These are phyloP conservation scores for Cnidoscolus chayamansa DNA, from an alignment of 441 rosid genomes.

Conservation along the genomic window DNA sequence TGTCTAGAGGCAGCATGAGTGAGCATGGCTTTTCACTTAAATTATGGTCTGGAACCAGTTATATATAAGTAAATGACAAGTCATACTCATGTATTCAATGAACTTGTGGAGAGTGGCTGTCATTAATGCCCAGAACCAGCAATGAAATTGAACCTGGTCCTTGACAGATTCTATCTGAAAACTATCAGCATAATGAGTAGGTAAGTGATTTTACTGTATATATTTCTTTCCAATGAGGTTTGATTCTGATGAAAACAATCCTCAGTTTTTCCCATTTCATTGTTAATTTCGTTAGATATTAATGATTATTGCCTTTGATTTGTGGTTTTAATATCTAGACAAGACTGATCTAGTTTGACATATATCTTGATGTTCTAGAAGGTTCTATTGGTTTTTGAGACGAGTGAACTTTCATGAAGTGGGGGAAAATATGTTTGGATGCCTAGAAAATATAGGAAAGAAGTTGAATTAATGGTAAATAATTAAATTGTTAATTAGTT, in stretches of 20 bases:
- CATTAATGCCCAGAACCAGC: slow-evolving; percentile 11
- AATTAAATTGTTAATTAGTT: no score
- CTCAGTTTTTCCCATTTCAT: background rate
- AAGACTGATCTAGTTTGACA: background rate
- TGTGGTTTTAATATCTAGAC: background rate
- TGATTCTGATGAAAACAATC: background rate
- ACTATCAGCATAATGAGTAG: background rate
- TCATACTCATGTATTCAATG: background rate
- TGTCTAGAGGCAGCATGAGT: slow-evolving; percentile 51
- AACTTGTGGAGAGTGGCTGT: background rate
- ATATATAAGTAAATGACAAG: no score
- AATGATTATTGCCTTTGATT: no score
- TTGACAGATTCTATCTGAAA: background rate
- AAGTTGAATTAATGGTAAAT: background rate
- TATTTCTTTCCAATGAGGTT: background rate
- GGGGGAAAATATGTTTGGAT: no score
- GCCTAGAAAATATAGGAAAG: background rate
- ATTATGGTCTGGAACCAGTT: slow-evolving; percentile 31
- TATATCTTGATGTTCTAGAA: background rate
- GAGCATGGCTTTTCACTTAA: slow-evolving; percentile 43
- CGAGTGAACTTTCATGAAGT: no score
- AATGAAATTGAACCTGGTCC: background rate
- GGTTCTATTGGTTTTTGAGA: background rate
- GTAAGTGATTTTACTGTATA: background rate
- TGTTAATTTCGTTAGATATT: no score